Base-by-base conservation (phyloP, 202 grass and related monocot genomes). In the Dendrocalamus latiflorus region DNA sequence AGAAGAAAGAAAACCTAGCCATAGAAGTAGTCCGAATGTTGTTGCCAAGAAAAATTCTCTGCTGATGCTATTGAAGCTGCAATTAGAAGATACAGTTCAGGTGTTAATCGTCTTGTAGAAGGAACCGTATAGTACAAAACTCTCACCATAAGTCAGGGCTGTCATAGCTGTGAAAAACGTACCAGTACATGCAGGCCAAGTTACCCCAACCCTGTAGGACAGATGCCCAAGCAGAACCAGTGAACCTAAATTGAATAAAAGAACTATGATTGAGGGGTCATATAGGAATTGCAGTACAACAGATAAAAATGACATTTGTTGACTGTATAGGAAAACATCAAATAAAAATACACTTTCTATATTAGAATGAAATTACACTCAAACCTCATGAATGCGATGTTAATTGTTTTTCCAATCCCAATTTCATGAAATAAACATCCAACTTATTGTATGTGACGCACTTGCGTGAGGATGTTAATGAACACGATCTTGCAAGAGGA, bases 131-230 rank as follows among this genome's bases (percentile, higher is more conserved):
- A 65, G 64, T 20, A 68, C 60, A 56, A 55, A 81, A 39, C 38
- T 50, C 11, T 10, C 36, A 55, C 0, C 13, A 20, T 3, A 64
- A 56, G 26, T 47, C 9, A 68, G 63, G 26, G 36, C 6, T 68
- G 16, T 43, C 60, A 54, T 43, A 86, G 20, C 56, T 87, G 64
- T 60, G 36, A 68, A 59, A 37, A 41, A 24, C 68, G 17, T 89
- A 93, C 91, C 91, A 91, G 81, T 88, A 93, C 94, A 97, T 97
- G 86, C 89, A 93, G 78, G 94, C 89, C 91, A 97, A 79, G 80
- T 97, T 97, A 81, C 94, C 94, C 89, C 89, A 97, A 70, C 94
- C 94, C 39, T 91, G 89, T 58, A 97, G 78, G 67, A 88, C 26
- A 36, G 78, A 91, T 70, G 94, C 94, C 94, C 91, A 97, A 75